Conservation (phyloP, 2,329 filamentous ascomycete genomes). For the Fusarium sp. region DNA sequence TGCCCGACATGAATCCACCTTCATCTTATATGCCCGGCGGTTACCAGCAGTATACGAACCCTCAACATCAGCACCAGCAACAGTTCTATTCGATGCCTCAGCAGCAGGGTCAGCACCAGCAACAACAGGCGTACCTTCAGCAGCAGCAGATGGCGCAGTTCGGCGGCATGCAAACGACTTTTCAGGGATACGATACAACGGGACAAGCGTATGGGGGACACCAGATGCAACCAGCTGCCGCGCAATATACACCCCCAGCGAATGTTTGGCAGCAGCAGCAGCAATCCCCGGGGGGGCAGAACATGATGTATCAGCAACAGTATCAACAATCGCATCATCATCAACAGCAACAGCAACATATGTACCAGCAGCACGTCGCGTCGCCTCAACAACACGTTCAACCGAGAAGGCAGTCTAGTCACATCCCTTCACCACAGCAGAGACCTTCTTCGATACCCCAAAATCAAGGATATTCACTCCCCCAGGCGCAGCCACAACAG, state of each 20-base stretch:
- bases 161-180: constrained; percentile 36
- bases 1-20: constrained; percentile 35
- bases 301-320: constrained; percentile 47
- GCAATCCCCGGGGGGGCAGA: constrained; percentile 39
- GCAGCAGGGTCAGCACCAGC: constrained; percentile 40
- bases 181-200: constrained; percentile 39
- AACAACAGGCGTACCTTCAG: constrained; percentile 40
- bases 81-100: constrained; percentile 42
- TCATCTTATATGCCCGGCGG: constrained; percentile 32
- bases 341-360: constrained; percentile 27
- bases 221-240: constrained; percentile 39
- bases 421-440: constrained; percentile 36
- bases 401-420: constrained; percentile 26
- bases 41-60: constrained; percentile 45
- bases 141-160: constrained; percentile 43
- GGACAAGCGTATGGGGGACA: constrained; percentile 32
- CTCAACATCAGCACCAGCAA: constrained; percentile 37
- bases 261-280: constrained; percentile 51
- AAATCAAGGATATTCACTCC: constrained; percentile 36
- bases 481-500: constrained; percentile 31
- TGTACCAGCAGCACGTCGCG: constrained; percentile 46
- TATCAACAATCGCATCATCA: constrained; percentile 48
- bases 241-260: constrained; percentile 40
- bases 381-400: constrained; percentile 39
- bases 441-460: constrained; percentile 38